A percentile compares a stretch with the other conserved stretches of the same genome.
phyloP scores from a whole-genome alignment of 2,329 filamentous ascomycete genomes.

The Alternaria dauci region DNA sequence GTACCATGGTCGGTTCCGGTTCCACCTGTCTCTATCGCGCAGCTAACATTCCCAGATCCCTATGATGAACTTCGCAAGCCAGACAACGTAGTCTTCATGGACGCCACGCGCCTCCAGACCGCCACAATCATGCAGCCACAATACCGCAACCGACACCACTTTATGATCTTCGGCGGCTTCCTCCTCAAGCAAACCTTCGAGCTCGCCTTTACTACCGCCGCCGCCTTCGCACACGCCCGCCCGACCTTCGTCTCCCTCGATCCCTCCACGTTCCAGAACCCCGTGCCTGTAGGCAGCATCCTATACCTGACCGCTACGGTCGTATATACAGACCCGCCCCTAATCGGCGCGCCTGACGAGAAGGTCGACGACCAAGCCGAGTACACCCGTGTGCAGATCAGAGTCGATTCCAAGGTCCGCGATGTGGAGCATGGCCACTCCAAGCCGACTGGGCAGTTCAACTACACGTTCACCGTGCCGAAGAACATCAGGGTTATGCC shows the following conservation, averaged over 20 bases:
- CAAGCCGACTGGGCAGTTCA: slow-evolving; percentile 76
- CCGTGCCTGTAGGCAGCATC: slow-evolving; percentile 77
- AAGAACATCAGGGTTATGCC: slow-evolving; percentile 73
- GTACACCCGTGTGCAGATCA: slow-evolving; percentile 72
- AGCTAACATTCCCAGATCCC: slow-evolving; percentile 55
- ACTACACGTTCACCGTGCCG: slow-evolving; percentile 74
- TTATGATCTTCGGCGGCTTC: slow-evolving; percentile 82
- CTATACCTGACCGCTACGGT: slow-evolving; percentile 76
- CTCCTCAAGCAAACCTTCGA: slow-evolving; percentile 79
- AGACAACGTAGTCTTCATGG: slow-evolving; percentile 68
- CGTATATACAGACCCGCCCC: slow-evolving; percentile 73
- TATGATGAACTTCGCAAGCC: slow-evolving; percentile 64
- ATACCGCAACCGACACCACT: slow-evolving; percentile 73
- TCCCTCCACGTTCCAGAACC: slow-evolving; percentile 77
- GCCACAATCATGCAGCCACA: slow-evolving; percentile 80
- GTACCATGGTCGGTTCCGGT: slow-evolving; percentile 61
- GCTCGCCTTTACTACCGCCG: slow-evolving; percentile 77
- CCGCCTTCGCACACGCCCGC: slow-evolving; percentile 72
- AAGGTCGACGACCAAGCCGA: slow-evolving; percentile 43
- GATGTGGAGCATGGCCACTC: slow-evolving; percentile 75
- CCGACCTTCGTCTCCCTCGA: slow-evolving; percentile 77
- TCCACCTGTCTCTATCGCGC: neutral
- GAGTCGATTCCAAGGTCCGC: slow-evolving; percentile 75
- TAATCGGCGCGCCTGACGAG: slow-evolving; percentile 52
- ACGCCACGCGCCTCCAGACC: slow-evolving; percentile 68